These are phyloP conservation scores for Candida smagusa DNA, from an alignment of 1,139 yeast genomes.

Conservation along the genomic window DNA sequence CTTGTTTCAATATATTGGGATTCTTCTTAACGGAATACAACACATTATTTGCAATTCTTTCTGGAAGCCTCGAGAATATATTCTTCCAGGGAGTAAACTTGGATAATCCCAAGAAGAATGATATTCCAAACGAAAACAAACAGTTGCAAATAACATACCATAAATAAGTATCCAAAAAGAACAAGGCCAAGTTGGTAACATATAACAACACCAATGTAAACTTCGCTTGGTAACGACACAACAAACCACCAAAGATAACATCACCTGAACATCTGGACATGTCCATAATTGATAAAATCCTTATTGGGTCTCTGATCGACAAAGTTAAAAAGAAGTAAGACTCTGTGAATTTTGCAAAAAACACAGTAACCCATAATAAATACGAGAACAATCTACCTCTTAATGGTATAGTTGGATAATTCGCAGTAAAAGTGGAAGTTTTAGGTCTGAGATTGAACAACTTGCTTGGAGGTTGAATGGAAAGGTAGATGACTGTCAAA, in stretches of 20 bases:
- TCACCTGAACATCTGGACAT: conserved; percentile 66
- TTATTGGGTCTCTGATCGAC: conserved; percentile 74
- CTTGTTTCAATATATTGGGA: conserved; percentile 31
- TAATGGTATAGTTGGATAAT: conserved; percentile 52
- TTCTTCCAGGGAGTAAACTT: conserved; percentile 87
- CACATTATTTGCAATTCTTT: conserved; percentile 44
- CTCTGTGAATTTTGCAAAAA: conserved; percentile 70
- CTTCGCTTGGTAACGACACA: conserved; percentile 62
- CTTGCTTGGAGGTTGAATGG: conserved; percentile 50
- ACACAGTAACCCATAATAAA: conserved; percentile 65
- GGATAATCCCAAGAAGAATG: conserved; percentile 74
- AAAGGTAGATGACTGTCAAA: conserved; percentile 56
- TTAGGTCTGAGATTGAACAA: conserved; percentile 30
- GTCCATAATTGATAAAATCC: conserved; percentile 60
- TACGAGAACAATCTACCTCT: conserved; percentile 56
- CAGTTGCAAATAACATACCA: conserved; percentile 88
- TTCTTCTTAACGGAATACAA: conserved; percentile 37
- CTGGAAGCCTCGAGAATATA: conserved; percentile 70
- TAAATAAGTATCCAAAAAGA: conserved; percentile 80
- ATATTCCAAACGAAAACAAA: conserved; percentile 63
- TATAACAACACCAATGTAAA: conserved; percentile 54
- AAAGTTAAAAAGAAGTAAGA: conserved; percentile 79
- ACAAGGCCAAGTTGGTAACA: conserved; percentile 66
- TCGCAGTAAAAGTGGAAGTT: conserved; percentile 37
- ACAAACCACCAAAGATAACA: conserved; percentile 37